Base-by-base conservation (phyloP, 441 rosid genomes). In the Daphne laureola region DNA sequence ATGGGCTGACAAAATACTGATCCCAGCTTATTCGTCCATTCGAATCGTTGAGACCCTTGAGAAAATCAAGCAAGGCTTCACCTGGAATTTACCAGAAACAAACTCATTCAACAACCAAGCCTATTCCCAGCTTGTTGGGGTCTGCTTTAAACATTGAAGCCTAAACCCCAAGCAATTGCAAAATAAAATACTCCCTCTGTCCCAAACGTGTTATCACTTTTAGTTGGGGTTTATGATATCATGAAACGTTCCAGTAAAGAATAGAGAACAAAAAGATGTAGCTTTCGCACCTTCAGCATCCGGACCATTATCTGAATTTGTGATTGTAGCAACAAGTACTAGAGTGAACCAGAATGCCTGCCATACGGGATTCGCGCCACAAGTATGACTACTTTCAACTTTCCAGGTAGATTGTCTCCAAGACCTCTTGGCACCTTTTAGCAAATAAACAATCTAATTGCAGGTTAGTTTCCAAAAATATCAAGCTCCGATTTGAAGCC, bases 1-100 rank as follows among this genome's bases (percentile, higher is more conserved):
- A 92, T 40, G 98, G 92, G 78, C 90, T 92, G 59, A 86, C 90
- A 4, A 84, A 54, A 79, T 45, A 4, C 9, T 69, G 35, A 61
- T 82, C 68, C 98, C 98, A 89, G 62, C 80, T 70, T 43, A 83
- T 70, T 54, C 14, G 77, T 21, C 61, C 54, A 31, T 60, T 55
- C 8, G 92, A 73, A 67, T 86, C 84, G 26, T 84, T 81, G 57
- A 92, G 96, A 38, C 71, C 72, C 16, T 14, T 60, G 40, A 70
- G 78, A 57, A 89, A 72, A 60, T 81, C 76, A 21, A 66, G 36
- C 74, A 92, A 73, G 63, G 95, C 96, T 56, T 84, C 81, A 63
- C 95, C 96, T 90, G 68, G 54, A 47, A 41, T 63, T 45, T 51
- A 43, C 46, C 49, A 27, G n/a, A 66, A 58, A 38, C 25, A 21